Evolutionary conservation across 108 stramenopile species (phyloP), one percentile per base, ranked within the genome.

Genomic region (Craspedostauros australis): DNA sequence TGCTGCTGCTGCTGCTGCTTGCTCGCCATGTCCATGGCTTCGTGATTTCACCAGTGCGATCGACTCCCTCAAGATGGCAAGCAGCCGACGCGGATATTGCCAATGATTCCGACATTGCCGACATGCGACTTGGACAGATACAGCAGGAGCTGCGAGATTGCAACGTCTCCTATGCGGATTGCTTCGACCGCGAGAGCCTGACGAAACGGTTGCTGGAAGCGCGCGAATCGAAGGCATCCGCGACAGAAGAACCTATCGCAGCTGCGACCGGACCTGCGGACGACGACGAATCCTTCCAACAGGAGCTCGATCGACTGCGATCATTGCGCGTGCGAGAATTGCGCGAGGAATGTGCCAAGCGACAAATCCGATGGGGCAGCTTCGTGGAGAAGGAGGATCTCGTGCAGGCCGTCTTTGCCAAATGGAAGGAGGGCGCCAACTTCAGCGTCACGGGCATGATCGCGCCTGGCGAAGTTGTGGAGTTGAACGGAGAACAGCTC

Each of bases 311-410:
- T 28, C 36, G 49, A 39, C 70, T 92, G 30, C 70, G 80, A 33
- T 49, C 57, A 15, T 71, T 73, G 45, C 53, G 50, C 23, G 68
- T 86, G 7, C 62, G 54, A 50, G 70, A 78, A 48, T 50, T 92
- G 16, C 72, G 77, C 45, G 45, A 63, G 39, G 52, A 76, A 38
- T 70, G 82, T 40, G 80, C 82, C n/a, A 41, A 57, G 45, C 64
- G 75, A 22, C 73, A 77, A 32, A 75, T 87, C 7, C 56, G 79
- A 22, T 91, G 86, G 82, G 77, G 67, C 8, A 70, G 52, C 6
- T 62, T 91, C 37, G 55, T 81, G 18, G 82, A 83, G 53, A 83
- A 81, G 63, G 86, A 87, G 59, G 84, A 90, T 18, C 62, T 86
- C 39, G 80, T 90, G 0, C 70, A 76, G 59, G 84, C 88, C 14